Conservation (phyloP, 2,329 filamentous ascomycete genomes). For the Venturia aucupariae region DNA sequence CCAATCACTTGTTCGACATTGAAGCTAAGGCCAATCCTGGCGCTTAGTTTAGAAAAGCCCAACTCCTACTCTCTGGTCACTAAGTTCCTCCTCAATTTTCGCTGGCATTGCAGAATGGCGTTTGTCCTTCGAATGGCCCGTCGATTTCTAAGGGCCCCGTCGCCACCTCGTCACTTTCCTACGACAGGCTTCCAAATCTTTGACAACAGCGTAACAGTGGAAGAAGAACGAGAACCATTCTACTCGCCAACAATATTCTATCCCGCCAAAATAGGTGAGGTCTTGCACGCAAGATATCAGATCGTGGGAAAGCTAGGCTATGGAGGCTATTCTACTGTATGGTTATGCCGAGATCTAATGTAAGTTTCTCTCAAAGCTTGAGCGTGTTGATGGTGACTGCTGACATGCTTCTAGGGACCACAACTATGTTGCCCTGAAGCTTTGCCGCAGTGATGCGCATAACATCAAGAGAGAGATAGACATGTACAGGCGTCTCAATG, state of each 20-base stretch:
- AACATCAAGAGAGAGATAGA: conserved; percentile 14
- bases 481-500: conserved; percentile 19
- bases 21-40: no score
- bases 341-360: background rate
- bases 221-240: background rate
- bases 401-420: conserved; percentile 9
- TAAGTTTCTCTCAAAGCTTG: background rate
- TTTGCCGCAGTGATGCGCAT: conserved; percentile 12
- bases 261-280: no score
- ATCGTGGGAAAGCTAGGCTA: conserved; percentile 7
- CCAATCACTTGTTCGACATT: no score
- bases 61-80: no score
- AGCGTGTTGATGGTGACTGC: background rate
- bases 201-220: background rate
- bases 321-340: background rate
- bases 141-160: background rate
- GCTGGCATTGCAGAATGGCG: background rate
- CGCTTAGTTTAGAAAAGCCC: no score
- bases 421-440: conserved; percentile 16
- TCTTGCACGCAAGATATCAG: no score
- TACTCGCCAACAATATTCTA: no score
- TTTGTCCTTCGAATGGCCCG: background rate
- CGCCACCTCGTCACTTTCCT: background rate
- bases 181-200: background rate
- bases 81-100: background rate